A percentile compares a stretch with the other conserved stretches of the same genome.
Evolutionary conservation across 805 yeast genomes (phyloP).

Genomic region (Hanseniaspora meyeri): DNA sequence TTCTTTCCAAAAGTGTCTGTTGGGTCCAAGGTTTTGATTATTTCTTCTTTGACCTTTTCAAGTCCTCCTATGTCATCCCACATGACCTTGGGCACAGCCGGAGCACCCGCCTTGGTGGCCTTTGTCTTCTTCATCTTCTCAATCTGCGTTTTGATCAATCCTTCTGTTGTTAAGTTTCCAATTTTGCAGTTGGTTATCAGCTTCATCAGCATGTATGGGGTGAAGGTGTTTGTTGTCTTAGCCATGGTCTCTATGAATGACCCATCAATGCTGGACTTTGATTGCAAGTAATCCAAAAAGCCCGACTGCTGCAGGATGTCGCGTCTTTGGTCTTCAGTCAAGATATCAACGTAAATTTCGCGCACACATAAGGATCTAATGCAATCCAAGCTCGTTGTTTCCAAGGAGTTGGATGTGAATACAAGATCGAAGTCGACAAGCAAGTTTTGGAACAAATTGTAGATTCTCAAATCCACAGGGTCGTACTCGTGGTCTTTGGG

Average conservation of each 20-base stretch:
- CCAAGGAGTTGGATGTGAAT: conserved; percentile 2
- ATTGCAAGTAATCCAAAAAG: no score
- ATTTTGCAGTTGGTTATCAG: conserved; percentile 33
- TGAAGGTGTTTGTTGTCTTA: conserved; percentile 81
- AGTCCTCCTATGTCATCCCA: conserved; percentile 98
- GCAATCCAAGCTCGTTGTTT: conserved; percentile 30
- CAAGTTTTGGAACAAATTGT: neutral
- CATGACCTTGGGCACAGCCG: conserved; percentile 82
- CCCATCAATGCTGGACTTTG: neutral
- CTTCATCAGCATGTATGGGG: conserved; percentile 67
- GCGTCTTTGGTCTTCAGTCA: conserved; percentile 60
- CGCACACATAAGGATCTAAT: conserved; percentile 61
- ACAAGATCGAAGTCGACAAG: neutral
- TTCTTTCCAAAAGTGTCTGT: conserved; percentile 87
- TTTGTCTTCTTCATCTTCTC: conserved; percentile 34
- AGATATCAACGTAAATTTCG: conserved; percentile 65
- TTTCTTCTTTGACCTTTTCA: conserved; percentile 80
- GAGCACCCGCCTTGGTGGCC: conserved; percentile 86
- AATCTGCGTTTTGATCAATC: conserved; percentile 35
- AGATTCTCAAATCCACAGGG: neutral
- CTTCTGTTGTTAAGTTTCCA: conserved; percentile 35
- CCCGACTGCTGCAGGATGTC: neutral
- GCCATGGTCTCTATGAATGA: conserved; percentile 36
- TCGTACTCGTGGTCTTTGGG: neutral
- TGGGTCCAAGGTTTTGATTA: conserved; percentile 94